Evolutionary conservation across 768 basidiomycete genomes (phyloP), one percentile per base, ranked within the genome.

Genomic region (Leucocoprinus birnbaumii): DNA sequence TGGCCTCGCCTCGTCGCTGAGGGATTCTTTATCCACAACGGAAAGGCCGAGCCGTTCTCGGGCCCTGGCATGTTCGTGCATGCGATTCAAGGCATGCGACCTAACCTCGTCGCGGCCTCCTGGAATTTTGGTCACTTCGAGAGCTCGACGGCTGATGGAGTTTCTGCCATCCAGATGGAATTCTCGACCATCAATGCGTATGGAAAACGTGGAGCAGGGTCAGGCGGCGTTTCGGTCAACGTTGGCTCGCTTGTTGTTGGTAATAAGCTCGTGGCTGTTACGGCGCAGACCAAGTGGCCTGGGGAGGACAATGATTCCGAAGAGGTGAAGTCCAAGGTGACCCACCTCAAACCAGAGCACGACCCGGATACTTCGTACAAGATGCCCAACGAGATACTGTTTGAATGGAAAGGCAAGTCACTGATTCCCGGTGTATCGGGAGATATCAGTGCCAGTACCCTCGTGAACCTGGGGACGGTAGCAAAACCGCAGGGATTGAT

Each of bases 61-160:
- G 90, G 89, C 42, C 73, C 80, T 35, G 91, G 92, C 25, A 91
- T 94, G 88, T 85, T 96, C 68, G 80, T 95, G 18, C 91, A 96
- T 69, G 96, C 96, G 43, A 97, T 98, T 67, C 96, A 98, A 68
- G 97, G 96, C 68, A 96, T 99, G 93, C 83, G 94, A 7, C 94
- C 96, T 47, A 91, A 99, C 71, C 80, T 93, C 53, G 84, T 97
- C 62, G 97, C 97, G 13, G 77, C 91, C 18, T 73, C 88, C 8
- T 99, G 97, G 97, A 98, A 98, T 75, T 99, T 98, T 73, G 87
- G 77, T 25, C 80, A 89, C 73, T 99, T 99, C 79, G 87, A 93
- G 69, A 89, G 89, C 65, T 69, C 75, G 16, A 75, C 82, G 22
- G 79, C 84, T 47, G 85, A 82, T 16, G 88, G 88, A 7, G 87